Conservation (phyloP, 208 protist genomes). For the Trypanosoma vivax region DNA sequence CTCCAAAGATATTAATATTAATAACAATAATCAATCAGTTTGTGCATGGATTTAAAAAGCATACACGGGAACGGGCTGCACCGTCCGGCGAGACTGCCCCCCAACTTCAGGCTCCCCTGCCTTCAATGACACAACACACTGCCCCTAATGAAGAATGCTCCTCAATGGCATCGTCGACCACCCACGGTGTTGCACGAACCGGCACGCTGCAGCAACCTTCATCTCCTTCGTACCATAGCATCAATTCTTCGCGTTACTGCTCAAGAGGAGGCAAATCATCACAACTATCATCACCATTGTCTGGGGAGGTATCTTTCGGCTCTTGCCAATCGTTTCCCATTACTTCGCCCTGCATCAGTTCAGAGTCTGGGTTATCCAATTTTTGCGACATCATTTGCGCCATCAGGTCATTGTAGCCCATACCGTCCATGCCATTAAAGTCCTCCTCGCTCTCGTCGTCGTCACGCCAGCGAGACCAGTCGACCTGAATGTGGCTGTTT, state of each 20-base stretch:
- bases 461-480: conserved; percentile 84
- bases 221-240: neutral
- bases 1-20: too few species aligned
- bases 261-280: conserved; percentile 30
- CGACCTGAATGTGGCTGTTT: conserved; percentile 65
- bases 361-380: neutral
- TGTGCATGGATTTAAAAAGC: too few species aligned
- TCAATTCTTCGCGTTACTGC: conserved; percentile 7
- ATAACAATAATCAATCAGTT: too few species aligned
- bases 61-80: too few species aligned
- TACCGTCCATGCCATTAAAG: conserved; percentile 21
- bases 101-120: too few species aligned
- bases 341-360: neutral
- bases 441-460: conserved; percentile 50
- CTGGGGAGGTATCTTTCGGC: neutral
- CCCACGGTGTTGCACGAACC: too few species aligned
- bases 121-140: too few species aligned
- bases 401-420: conserved; percentile 26
- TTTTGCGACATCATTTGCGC: conserved; percentile 21
- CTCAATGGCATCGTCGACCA: too few species aligned
- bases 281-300: conserved; percentile 15
- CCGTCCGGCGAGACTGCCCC: too few species aligned
- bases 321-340: neutral
- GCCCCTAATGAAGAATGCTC: too few species aligned
- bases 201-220: too few species aligned